Base-by-base conservation (phyloP, 2,329 filamentous ascomycete species). In the Colletotrichum tofieldiae region DNA sequence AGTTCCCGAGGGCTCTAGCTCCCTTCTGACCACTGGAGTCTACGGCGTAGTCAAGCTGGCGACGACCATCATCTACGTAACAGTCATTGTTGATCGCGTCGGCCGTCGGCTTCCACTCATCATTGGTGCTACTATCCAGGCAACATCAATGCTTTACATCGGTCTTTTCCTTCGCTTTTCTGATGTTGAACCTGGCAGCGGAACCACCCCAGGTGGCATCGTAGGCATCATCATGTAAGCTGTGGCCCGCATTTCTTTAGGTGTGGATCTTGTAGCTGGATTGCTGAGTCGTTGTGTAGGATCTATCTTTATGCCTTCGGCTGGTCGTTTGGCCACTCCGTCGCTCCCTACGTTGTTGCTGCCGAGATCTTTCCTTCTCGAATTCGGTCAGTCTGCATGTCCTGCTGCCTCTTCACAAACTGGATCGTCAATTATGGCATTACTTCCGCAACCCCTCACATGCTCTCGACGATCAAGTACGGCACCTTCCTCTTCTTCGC, bases 141-240 rank as follows among this genome's bases (percentile, higher is more conserved):
- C 68, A 5, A 72, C 74, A 0, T 75, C 77, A 18, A 77, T 79
- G 70, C 74, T 79, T 23, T 80, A 77, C 71, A 77, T 77, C 16
- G 78, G 77, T 9, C 76, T 76, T 26, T 80, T 82, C 52, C 75
- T 83, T n/a, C 76, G 79, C 7, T 83, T 83, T 45, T 80, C 76
- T 2, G 78, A 78, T 7, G 77, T 79, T 3, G 72, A 79, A 14
- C 71, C 76, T 0, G 76, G 73, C 0, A 76, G 77, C 6, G 82
- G 82, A 11, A 83, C 82, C 0, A 74, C 78, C 8, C 81, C 82
- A 1, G 82, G 82, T 0, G 82, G 82, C 23, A 83, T 83, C 54
- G 79, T 84, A 5, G 83, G 82, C 4, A 82, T 84, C 35, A 77
- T 84, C 29, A 80, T 79, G 75, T 73, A 20, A 51, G 68, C 39